Conservation (phyloP, 2,329 filamentous ascomycete species). For the Thelonectria rubi region DNA sequence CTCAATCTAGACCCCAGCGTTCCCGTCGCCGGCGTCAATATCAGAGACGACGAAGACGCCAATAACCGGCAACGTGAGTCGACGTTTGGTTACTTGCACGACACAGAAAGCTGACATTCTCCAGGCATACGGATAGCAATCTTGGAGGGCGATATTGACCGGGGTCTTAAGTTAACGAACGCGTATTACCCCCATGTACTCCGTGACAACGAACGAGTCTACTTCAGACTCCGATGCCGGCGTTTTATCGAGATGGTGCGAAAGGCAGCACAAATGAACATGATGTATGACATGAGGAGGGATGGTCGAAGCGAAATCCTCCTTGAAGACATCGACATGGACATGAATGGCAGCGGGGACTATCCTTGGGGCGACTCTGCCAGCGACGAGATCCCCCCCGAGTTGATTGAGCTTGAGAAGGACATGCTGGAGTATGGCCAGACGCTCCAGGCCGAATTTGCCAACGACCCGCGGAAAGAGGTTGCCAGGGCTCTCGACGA, state of each 20-base stretch:
- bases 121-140: conserved; percentile 87
- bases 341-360: conserved; percentile 57
- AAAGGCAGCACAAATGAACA: conserved; percentile 71
- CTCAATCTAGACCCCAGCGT: conserved; percentile 66
- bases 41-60: conserved; percentile 86
- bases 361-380: conserved; percentile 51
- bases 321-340: conserved; percentile 65
- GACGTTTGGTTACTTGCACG: background rate
- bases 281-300: conserved; percentile 55
- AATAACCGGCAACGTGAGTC: conserved; percentile 82
- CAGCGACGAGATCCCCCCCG: conserved; percentile 42
- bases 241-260: conserved; percentile 97
- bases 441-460: conserved; percentile 80
- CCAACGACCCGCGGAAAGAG: conserved; percentile 73
- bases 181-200: conserved; percentile 84
- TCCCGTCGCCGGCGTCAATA: conserved; percentile 67
- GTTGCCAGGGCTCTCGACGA: conserved; percentile 79
- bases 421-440: conserved; percentile 83
- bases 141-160: conserved; percentile 90
- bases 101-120: conserved; percentile 26
- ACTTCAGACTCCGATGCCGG: conserved; percentile 87
- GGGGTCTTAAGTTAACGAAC: conserved; percentile 82
- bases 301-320: conserved; percentile 48
- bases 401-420: conserved; percentile 62
- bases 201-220: conserved; percentile 80